Conservation (phyloP, 495 filamentous ascomycete genomes). For the Alectoria sarmentosa region DNA sequence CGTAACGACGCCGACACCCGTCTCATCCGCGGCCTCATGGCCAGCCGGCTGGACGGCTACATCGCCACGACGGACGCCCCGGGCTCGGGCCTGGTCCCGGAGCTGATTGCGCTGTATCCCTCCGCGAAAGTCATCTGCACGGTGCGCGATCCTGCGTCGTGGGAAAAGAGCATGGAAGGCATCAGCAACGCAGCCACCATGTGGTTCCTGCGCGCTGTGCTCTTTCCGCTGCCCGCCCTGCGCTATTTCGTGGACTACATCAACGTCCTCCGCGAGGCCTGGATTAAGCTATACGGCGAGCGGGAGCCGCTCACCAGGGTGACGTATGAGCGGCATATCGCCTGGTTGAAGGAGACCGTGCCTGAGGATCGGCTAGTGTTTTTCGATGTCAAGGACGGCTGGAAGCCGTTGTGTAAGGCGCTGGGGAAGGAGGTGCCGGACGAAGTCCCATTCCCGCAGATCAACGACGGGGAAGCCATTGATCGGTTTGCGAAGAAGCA, state of each 20-base stretch:
- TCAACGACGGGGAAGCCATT: neutral
- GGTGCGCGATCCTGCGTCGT: neutral
- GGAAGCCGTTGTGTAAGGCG: slow-evolving; percentile 42
- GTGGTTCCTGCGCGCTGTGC: neutral
- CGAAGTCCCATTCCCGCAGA: neutral
- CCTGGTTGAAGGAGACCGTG: neutral
- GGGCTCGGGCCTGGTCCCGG: neutral
- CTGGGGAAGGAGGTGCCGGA: slow-evolving; percentile 36
- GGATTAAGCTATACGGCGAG: neutral
- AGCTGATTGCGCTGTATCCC: neutral
- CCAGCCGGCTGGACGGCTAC: neutral
- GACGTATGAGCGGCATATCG: slow-evolving; percentile 1
- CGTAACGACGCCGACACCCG: neutral
- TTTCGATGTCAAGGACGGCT: slow-evolving; percentile 41
- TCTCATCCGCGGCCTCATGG: neutral
- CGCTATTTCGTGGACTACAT: neutral
- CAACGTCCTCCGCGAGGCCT: too few relatives aligned
- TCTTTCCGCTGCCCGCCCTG: neutral
- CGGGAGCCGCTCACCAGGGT: neutral
- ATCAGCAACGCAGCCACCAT: neutral
- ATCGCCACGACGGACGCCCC: neutral
- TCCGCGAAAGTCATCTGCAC: neutral
- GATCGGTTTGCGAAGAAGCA: neutral
- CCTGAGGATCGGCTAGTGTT: slow-evolving; percentile 38
- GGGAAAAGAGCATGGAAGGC: neutral